Percentiles rank a stretch among this genome's conserved stretches.
These are phyloP conservation scores for Wickerhamiella siamensis DNA, from an alignment of 805 yeast species.

Conservation along the genomic window DNA sequence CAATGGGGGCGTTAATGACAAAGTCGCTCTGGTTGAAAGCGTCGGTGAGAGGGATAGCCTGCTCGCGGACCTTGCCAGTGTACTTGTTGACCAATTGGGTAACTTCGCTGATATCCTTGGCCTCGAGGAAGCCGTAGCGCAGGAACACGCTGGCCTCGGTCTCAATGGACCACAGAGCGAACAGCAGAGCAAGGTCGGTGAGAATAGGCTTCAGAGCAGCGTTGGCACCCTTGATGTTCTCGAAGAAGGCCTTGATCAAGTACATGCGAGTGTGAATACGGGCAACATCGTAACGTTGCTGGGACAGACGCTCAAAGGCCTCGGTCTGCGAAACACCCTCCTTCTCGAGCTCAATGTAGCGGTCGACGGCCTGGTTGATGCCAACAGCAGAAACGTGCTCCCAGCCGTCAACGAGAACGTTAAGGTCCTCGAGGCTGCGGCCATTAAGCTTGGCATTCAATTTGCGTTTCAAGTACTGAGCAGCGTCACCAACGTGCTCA, in stretches of 20 bases:
- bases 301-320: constrained; percentile 28
- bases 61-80: constrained; percentile 42
- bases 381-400: constrained; percentile 23
- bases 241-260: constrained; percentile 25
- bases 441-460: constrained; percentile 14
- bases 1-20: constrained; percentile 70
- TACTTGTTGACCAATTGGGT: constrained; percentile 33
- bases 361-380: constrained; percentile 22
- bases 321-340: constrained; percentile 18
- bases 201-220: constrained; percentile 36
- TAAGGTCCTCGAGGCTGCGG: constrained; percentile 16
- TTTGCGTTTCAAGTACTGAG: constrained; percentile 11
- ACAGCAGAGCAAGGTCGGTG: constrained; percentile 42
- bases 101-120: constrained; percentile 33
- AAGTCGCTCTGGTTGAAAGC: constrained; percentile 71
- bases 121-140: constrained; percentile 42
- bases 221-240: constrained; percentile 25
- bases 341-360: constrained; percentile 14
- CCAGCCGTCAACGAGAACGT: constrained; percentile 25
- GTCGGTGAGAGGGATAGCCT: constrained; percentile 69
- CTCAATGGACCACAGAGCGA: constrained; percentile 54
- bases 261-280: constrained; percentile 26
- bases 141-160: constrained; percentile 58
- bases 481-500: constrained; percentile 33
- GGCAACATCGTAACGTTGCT: constrained; percentile 26